Evolutionary conservation across 2,329 filamentous ascomycete genomes (phyloP), one percentile per base, ranked within the genome.

Genomic region (Didymellaceae sp.): DNA sequence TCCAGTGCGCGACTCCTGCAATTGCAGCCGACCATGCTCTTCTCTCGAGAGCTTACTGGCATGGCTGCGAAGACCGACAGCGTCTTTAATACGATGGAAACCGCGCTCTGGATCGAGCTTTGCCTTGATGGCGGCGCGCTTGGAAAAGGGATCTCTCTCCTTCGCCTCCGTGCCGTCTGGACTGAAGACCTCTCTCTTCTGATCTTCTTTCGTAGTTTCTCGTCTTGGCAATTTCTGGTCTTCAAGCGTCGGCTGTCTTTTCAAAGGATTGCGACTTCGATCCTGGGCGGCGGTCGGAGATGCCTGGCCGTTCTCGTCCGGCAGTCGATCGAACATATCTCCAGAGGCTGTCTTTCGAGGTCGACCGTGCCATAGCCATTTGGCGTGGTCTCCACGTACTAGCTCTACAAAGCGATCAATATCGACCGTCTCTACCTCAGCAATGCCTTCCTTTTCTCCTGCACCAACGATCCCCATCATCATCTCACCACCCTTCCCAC

Each of bases 281-380:
- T 74, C 70, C 22, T 77, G 75, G 40, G 77, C 68, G 7, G 84
- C 82, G n/a, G 86, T 84, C 57, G 81, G 81, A 46, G 87, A 83
- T 1, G 81, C 70, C 10, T 80, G 73, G 33, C 76, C 57, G 17
- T 73, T 67, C 41, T 74, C 70, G n/a, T 61, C 66, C 14, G 68
- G 67, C 8, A 74, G 58, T 18, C 72, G 66, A 58, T 62, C 72
- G 50, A 75, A 73, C 68, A 75, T 73, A 43, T 74, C 72, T 6
- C 57, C 58, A n/a, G 63, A 57, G 17, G 43, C 51, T 11, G 67
- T 82, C 66, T 93, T 91, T 54, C 87, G 85, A 28, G 90, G 83
- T 71, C 96, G 97, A 13, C 93, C 94, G 54, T 90, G 82, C 94
- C 94, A 99, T 2, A 99, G 80, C 91, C 92, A 97, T 71, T 96